phyloP scores from a whole-genome alignment of 371 early-diverging fungal species.

The Mucor sp. region DNA sequence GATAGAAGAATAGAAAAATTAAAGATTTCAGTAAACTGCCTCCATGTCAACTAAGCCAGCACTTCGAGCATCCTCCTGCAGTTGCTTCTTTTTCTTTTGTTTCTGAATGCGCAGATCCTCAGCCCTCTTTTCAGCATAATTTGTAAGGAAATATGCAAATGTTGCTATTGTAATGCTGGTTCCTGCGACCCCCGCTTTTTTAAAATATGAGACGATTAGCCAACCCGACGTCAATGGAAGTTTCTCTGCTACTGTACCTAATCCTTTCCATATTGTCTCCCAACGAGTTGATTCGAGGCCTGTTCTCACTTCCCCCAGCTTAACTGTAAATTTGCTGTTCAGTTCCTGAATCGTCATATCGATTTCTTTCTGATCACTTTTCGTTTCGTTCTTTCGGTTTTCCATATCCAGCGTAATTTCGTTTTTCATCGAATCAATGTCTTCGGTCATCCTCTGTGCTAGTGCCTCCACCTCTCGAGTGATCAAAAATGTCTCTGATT shows the following conservation, averaged over 20 bases:
- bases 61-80: constrained; percentile 22
- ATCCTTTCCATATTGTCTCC: constrained; percentile 70
- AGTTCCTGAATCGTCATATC: constrained; percentile 80
- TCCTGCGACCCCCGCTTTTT: constrained; percentile 17
- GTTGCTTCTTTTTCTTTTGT: constrained; percentile 17
- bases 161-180: constrained; percentile 10
- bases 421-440: constrained; percentile 68
- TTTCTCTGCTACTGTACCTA: constrained; percentile 37
- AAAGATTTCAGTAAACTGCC: constrained; percentile 4
- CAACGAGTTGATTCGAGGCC: constrained; percentile 80
- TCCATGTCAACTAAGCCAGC: constrained; percentile 29
- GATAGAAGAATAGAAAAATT: constrained; percentile 2
- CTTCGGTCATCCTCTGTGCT: constrained; percentile 69
- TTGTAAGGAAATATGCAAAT: constrained; percentile 14
- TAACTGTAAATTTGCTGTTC: constrained; percentile 75
- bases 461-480: constrained; percentile 74
- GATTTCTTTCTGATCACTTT: constrained; percentile 70
- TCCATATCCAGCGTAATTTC: constrained; percentile 85
- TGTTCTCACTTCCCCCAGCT: constrained; percentile 75
- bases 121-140: constrained; percentile 16
- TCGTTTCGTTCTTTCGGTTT: constrained; percentile 76
- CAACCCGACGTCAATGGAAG: not conserved
- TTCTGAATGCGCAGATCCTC: constrained; percentile 9
- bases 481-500: constrained; percentile 67
- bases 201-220: constrained; percentile 7